Conservation (phyloP, 2,329 filamentous ascomycete genomes). For the Arthrobotrys iridis region DNA sequence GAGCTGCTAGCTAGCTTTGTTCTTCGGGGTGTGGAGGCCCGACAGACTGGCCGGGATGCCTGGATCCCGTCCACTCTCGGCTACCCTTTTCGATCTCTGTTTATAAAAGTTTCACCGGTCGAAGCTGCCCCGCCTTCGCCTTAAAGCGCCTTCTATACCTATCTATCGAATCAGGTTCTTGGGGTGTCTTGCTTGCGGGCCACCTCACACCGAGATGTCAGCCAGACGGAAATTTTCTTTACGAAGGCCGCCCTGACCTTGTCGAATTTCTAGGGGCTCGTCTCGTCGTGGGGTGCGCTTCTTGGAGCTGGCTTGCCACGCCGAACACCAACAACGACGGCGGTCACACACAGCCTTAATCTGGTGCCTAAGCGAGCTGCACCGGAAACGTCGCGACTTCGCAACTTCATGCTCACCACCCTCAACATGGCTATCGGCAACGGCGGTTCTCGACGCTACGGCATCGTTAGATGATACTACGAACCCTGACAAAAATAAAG, state of each 20-base stretch:
- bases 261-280: background rate
- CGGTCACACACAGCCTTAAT: background rate
- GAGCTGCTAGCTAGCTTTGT: background rate
- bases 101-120: slow-evolving; percentile 45
- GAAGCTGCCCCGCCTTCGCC: slow-evolving; percentile 22
- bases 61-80: slow-evolving; percentile 26
- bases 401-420: slow-evolving; percentile 10
- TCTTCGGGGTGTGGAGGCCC: slow-evolving; percentile 47
- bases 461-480: background rate
- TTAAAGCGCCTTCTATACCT: slow-evolving; percentile 2
- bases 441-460: slow-evolving; percentile 11
- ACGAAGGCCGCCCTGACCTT: background rate
- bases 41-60: slow-evolving; percentile 44
- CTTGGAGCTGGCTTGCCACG: background rate
- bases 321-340: background rate
- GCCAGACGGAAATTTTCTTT: slow-evolving; percentile 1
- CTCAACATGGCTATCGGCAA: slow-evolving; percentile 13
- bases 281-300: no score
- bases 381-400: slow-evolving; percentile 31
- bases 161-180: slow-evolving; percentile 15
- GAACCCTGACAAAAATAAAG: background rate
- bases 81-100: slow-evolving; percentile 30
- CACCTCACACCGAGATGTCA: slow-evolving; percentile 31
- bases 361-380: slow-evolving; percentile 27
- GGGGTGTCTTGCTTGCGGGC: slow-evolving; percentile 26